Evolutionary conservation across 345 rosid species (phyloP).

Genomic region (Alliaria petiolata): DNA sequence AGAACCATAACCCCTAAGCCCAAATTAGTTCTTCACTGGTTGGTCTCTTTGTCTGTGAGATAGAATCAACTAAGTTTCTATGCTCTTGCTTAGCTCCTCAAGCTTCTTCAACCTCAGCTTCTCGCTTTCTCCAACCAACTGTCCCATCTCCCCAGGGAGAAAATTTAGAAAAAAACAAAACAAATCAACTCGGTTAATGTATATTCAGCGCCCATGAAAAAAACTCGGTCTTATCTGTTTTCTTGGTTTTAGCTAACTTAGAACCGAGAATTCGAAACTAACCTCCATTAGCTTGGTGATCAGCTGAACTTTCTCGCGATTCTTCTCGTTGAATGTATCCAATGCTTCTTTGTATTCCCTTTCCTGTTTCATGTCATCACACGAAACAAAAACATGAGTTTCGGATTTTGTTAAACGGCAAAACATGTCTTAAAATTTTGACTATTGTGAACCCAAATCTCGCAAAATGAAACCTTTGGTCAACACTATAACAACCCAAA

Average conservation of each 20-base stretch:
- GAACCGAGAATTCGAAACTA: slow-evolving; percentile 19
- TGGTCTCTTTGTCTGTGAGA: slow-evolving; percentile 23
- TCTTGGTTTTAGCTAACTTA: background rate
- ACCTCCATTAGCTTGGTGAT: slow-evolving; percentile 87
- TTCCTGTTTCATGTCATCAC: slow-evolving; percentile 47
- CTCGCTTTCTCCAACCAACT: slow-evolving; percentile 87
- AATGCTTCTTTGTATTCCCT: slow-evolving; percentile 83
- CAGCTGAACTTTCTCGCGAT: slow-evolving; percentile 78
- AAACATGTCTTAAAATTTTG: background rate
- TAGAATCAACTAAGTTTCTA: slow-evolving; percentile 35
- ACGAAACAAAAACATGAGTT: background rate
- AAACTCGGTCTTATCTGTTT: background rate
- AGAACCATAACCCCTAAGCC: slow-evolving; percentile 20
- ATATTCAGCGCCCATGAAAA: background rate
- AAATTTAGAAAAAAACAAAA: background rate
- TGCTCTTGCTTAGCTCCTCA: slow-evolving; percentile 79
- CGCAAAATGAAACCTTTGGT: background rate
- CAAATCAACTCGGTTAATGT: slow-evolving; percentile 17
- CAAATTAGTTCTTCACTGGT: slow-evolving; percentile 18
- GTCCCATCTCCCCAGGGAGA: slow-evolving; percentile 46
- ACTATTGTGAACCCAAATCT: background rate
- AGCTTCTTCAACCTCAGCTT: slow-evolving; percentile 80
- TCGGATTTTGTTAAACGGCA: background rate
- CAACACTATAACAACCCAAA: slow-evolving; percentile 15
- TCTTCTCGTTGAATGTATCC: slow-evolving; percentile 74